Base-by-base conservation (phyloP, 2,329 filamentous ascomycete genomes). In the Arachnomyces sp. region DNA sequence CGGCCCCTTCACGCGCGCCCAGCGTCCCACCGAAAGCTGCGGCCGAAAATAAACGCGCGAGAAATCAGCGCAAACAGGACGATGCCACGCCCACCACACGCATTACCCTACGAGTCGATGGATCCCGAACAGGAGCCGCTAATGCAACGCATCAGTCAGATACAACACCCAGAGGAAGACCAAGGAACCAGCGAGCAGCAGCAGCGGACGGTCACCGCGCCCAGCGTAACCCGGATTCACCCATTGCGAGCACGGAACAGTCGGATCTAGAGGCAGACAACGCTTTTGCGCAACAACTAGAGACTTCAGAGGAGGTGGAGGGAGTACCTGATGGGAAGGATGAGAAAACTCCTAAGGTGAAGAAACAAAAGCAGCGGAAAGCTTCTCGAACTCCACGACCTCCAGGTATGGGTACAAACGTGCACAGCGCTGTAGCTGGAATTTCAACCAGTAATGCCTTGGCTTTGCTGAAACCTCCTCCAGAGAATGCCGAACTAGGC, bases 371-470 rank as follows among this genome's bases (percentile, higher is more conserved):
- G 50, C 50, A 50, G 41, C 45, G 44, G 11, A 53, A 54, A 15
- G 55, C 57, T 12, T 47, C 48, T 2, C 54, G 53, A 14, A 31
- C 35, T 3, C 42, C 41, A 31, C 36, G 37, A 8, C 37, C 28
- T 5, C 40, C 38, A 17, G 43, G 31, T 42, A 60, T 65, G 34
- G 72, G 72, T 29, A 73, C 72, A 12, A 74, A 74, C 49, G 70
- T 71, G 5, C 72, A 73, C 50, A 73, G 70, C 38, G 62, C 65
- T 16, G 65, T 74, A 34, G 70, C 72, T 11, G 72, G 71, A 11
- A 77, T 78, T 34, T 79, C 76, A 15, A 79, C 75, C 8, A 78
- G 74, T 50, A 78, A 76, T 56, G 76, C 76, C 3, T 62, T 80
- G 34, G 72, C 77, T 4, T 64, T 72, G 46, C 63, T 80, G 14